phyloP scores from a whole-genome alignment of 2,329 filamentous ascomycete genomes.

The Aschersonia sp. region DNA sequence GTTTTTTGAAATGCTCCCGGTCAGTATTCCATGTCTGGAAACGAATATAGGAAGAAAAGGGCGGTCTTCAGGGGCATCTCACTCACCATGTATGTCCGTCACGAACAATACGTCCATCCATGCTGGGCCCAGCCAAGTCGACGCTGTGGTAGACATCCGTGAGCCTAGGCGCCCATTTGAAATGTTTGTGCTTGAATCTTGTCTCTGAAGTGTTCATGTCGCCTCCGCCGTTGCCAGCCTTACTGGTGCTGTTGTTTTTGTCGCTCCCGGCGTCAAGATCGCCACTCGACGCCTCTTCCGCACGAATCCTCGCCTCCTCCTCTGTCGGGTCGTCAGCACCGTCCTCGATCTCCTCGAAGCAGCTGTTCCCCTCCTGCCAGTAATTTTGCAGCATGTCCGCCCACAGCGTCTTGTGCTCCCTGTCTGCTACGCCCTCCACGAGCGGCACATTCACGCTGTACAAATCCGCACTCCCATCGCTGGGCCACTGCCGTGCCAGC shows the following conservation, averaged over 20 bases:
- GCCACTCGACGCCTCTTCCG: constrained; percentile 30
- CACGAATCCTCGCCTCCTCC: constrained; percentile 60
- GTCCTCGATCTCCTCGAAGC: constrained; percentile 68
- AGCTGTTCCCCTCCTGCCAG: constrained; percentile 63
- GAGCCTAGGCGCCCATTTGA: constrained; percentile 88
- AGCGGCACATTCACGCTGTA: constrained; percentile 87
- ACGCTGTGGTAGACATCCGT: constrained; percentile 78
- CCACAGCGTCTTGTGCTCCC: constrained; percentile 58
- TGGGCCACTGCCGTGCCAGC: constrained; percentile 59
- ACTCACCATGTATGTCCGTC: constrained; percentile 72
- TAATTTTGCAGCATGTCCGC: constrained; percentile 82
- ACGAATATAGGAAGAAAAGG: too few species aligned
- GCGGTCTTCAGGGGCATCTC: too few species aligned
- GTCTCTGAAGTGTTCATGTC: neutral
- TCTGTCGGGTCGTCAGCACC: constrained; percentile 48
- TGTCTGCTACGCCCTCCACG: constrained; percentile 48
- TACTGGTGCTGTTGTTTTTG: neutral
- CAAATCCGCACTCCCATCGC: constrained; percentile 55
- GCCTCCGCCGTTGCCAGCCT: too few species aligned
- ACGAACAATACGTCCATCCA: constrained; percentile 86
- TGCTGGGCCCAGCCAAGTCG: constrained; percentile 62
- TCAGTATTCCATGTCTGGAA: neutral
- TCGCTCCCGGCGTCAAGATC: neutral
- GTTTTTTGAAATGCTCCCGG: neutral
- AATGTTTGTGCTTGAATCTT: constrained; percentile 65